These are phyloP conservation scores for Fusarium sp. DNA, from an alignment of 2,329 filamentous ascomycete species.

Conservation along the genomic window DNA sequence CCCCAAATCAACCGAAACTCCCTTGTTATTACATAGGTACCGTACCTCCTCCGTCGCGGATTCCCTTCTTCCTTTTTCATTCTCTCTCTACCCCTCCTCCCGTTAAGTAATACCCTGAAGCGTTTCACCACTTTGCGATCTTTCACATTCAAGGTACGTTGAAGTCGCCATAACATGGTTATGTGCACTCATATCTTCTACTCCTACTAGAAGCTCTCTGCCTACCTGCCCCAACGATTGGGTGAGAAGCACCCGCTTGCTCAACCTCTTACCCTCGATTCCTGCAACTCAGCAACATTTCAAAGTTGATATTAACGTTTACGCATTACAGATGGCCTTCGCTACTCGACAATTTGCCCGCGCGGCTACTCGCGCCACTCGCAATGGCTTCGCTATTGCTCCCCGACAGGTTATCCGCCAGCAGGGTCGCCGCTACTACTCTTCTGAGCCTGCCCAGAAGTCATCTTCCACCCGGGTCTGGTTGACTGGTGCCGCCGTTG, in stretches of 20 bases:
- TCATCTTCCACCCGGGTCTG: conserved; percentile 67
- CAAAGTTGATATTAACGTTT: conserved; percentile 25
- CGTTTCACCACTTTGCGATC: conserved; percentile 22
- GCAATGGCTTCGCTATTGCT: conserved; percentile 71
- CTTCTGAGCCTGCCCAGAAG: conserved; percentile 74
- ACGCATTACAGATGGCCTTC: conserved; percentile 54
- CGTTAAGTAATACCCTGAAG: conserved; percentile 23
- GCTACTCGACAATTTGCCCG: conserved; percentile 70
- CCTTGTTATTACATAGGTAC: conserved; percentile 35
- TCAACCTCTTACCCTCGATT: neutral
- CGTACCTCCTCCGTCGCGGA: conserved; percentile 21
- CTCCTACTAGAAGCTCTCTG: conserved; percentile 1
- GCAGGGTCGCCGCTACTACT: conserved; percentile 84
- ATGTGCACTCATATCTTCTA: too few species aligned
- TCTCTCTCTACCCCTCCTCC: conserved; percentile 19
- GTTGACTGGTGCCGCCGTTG: conserved; percentile 71
- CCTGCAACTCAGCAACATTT: neutral
- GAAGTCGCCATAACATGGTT: neutral
- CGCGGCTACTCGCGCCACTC: conserved; percentile 70
- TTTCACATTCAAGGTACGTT: conserved; percentile 41
- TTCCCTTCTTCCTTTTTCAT: conserved; percentile 15
- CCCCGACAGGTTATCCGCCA: conserved; percentile 80
- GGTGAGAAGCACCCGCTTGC: neutral
- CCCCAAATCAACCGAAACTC: conserved; percentile 37
- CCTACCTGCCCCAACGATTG: neutral